phyloP scores from a whole-genome alignment of 352 stramenopile genomes.

The Aphanomyces stellatus region DNA sequence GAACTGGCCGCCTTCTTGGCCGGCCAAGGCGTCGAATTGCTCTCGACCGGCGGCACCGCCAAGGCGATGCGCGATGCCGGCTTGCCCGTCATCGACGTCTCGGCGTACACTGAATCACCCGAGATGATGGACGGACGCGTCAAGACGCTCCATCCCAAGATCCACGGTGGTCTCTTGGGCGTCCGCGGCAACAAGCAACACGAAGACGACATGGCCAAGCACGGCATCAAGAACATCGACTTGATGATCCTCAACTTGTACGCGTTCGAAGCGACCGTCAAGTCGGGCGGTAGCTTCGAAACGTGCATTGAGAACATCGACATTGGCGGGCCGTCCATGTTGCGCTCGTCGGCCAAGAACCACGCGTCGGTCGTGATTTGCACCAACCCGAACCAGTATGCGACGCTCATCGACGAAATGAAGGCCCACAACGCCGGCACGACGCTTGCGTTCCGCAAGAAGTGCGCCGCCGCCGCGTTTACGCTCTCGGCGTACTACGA shows the following conservation, averaged over 20 bases:
- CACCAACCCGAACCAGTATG: conserved; percentile 94
- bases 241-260: conserved; percentile 99
- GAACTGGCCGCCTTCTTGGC: conserved; percentile 93
- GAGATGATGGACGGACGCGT: conserved; percentile 99
- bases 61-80: conserved; percentile 93
- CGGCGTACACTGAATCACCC: conserved; percentile 93
- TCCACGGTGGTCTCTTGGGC: conserved; percentile 97
- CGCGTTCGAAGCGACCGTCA: conserved; percentile 97
- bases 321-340: conserved; percentile 99
- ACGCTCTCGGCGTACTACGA: conserved; percentile 91
- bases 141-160: conserved; percentile 99
- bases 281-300: conserved; percentile 88
- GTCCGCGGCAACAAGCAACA: conserved; percentile 96
- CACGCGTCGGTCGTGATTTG: conserved; percentile 98
- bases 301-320: conserved; percentile 99
- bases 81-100: conserved; percentile 95
- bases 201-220: conserved; percentile 93
- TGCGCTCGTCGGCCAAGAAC: conserved; percentile 99
- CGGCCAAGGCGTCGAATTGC: conserved; percentile 90
- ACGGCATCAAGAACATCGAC: conserved; percentile 97
- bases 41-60: conserved; percentile 98
- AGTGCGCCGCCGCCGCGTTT: conserved; percentile 74
- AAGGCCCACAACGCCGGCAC: conserved; percentile 90
- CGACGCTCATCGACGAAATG: conserved; percentile 87
- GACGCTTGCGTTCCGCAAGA: conserved; percentile 80